A percentile compares a stretch with the other conserved stretches of the same genome.
These are phyloP conservation scores for Yamadazyma taylorii DNA, from an alignment of 1,139 yeast species.

Conservation along the genomic window DNA sequence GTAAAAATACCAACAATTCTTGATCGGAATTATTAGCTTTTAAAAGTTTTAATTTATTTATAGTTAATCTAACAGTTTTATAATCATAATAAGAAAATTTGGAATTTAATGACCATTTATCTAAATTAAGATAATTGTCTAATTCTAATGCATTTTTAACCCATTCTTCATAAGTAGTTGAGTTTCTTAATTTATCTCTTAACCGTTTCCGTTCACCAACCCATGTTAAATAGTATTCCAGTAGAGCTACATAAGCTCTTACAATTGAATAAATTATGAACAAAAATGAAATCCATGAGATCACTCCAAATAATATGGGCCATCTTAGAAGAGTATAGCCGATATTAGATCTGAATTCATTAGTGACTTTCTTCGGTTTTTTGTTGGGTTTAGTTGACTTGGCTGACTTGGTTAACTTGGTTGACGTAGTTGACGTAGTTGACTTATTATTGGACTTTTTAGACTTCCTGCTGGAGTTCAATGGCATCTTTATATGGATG, in stretches of 20 bases:
- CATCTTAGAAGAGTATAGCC: constrained; percentile 61
- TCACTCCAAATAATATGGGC: constrained; percentile 57
- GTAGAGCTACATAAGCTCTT: constrained; percentile 62
- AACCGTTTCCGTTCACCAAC: constrained; percentile 55
- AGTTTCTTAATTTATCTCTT: constrained; percentile 48
- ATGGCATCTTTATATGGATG: constrained; percentile 20
- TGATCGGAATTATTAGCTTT: constrained; percentile 35
- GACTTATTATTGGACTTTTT: not conserved
- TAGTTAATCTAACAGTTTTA: constrained; percentile 54
- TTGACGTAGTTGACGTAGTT: constrained; percentile 1
- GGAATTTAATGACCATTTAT: constrained; percentile 64
- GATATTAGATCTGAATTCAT: constrained; percentile 47
- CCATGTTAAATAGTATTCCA: constrained; percentile 61
- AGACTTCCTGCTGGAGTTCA: not conserved
- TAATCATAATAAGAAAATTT: constrained; percentile 70
- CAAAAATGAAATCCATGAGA: constrained; percentile 54
- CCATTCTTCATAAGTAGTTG: constrained; percentile 63
- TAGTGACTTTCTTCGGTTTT: constrained; percentile 26
- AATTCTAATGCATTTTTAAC: constrained; percentile 53
- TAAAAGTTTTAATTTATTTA: constrained; percentile 40
- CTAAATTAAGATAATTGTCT: constrained; percentile 58
- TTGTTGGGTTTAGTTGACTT: constrained; percentile 18
- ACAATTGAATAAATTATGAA: constrained; percentile 51
- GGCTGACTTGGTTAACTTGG: too few relatives aligned
- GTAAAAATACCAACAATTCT: constrained; percentile 56